Evolutionary conservation across 2,329 filamentous ascomycete species (phyloP).

Genomic region (Sporothrix inflata): DNA sequence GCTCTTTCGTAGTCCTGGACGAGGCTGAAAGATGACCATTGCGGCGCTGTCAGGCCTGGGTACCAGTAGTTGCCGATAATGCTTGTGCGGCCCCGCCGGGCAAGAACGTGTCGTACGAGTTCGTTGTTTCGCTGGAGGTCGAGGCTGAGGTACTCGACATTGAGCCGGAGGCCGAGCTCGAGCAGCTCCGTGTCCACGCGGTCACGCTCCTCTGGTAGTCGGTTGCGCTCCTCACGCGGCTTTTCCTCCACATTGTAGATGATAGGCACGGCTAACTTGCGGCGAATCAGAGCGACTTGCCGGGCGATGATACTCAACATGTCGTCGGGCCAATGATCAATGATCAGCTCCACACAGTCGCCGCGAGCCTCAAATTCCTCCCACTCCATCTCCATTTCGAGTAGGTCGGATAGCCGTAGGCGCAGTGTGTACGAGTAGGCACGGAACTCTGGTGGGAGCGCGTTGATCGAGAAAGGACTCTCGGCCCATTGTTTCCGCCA

Average conservation of each 20-base stretch:
- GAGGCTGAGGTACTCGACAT: slow-evolving; percentile 66
- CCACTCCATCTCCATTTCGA: slow-evolving; percentile 55
- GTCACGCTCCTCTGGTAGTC: slow-evolving; percentile 45
- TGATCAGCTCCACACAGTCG: slow-evolving; percentile 63
- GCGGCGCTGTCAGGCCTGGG: slow-evolving; percentile 49
- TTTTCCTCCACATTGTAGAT: slow-evolving; percentile 60
- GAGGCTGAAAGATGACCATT: slow-evolving; percentile 61
- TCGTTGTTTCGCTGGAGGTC: slow-evolving; percentile 61
- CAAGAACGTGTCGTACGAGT: slow-evolving; percentile 54
- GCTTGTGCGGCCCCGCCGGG: slow-evolving; percentile 59
- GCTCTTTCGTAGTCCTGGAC: slow-evolving; percentile 58
- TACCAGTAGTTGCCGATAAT: slow-evolving; percentile 62
- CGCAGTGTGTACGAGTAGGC: slow-evolving; percentile 64
- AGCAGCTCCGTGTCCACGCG: slow-evolving; percentile 59
- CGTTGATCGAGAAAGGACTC: slow-evolving; percentile 63
- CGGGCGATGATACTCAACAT: slow-evolving; percentile 55
- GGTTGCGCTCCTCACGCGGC: slow-evolving; percentile 48
- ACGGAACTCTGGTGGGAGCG: slow-evolving; percentile 61
- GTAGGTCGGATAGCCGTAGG: slow-evolving; percentile 62
- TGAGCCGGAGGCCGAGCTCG: slow-evolving; percentile 66
- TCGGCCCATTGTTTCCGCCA: slow-evolving; percentile 57
- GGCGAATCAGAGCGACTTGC: slow-evolving; percentile 60
- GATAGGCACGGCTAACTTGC: slow-evolving; percentile 59
- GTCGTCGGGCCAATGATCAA: slow-evolving; percentile 59
- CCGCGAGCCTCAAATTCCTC: slow-evolving; percentile 59